These are phyloP conservation scores for Mycena epipterygia DNA, from an alignment of 768 basidiomycete genomes.

Conservation along the genomic window DNA sequence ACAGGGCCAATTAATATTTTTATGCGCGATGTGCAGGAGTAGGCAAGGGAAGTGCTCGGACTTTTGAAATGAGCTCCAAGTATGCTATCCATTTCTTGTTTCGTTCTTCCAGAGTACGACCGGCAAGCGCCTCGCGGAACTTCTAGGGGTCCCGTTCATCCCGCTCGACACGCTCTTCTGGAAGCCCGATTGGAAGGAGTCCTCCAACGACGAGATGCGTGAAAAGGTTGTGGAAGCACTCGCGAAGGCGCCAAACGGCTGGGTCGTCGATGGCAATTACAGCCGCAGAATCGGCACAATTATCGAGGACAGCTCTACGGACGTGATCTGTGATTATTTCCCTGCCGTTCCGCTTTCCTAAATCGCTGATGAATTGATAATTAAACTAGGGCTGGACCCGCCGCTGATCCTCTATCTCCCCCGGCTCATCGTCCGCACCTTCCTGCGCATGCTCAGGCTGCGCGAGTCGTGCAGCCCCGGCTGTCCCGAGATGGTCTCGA, in stretches of 20 bases:
- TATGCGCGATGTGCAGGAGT: conserved; percentile 40
- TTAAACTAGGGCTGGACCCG: conserved; percentile 72
- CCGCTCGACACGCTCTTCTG: conserved; percentile 53
- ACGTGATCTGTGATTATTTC: conserved; percentile 64
- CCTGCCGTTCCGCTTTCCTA: background rate
- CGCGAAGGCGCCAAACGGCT: conserved; percentile 52
- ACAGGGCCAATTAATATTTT: background rate
- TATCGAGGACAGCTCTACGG: conserved; percentile 57
- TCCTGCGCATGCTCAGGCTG: conserved; percentile 58
- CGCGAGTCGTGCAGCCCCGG: conserved; percentile 60
- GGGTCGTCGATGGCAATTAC: conserved; percentile 70
- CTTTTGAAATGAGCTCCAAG: background rate
- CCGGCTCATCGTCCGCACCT: conserved; percentile 66
- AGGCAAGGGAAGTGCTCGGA: conserved; percentile 52
- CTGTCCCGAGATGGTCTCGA: conserved; percentile 57
- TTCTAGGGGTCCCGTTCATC: conserved; percentile 53
- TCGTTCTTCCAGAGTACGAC: conserved; percentile 52
- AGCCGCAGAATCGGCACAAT: conserved; percentile 43
- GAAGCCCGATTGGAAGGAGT: conserved; percentile 51
- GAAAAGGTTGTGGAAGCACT: conserved; percentile 46
- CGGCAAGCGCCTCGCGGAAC: conserved; percentile 49
- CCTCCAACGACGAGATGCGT: conserved; percentile 39
- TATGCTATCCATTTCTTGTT: background rate
- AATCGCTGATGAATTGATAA: background rate
- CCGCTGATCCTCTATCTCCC: conserved; percentile 74